These are phyloP conservation scores for Boletus vinaceobasis DNA, from an alignment of 768 basidiomycete species.

Conservation along the genomic window DNA sequence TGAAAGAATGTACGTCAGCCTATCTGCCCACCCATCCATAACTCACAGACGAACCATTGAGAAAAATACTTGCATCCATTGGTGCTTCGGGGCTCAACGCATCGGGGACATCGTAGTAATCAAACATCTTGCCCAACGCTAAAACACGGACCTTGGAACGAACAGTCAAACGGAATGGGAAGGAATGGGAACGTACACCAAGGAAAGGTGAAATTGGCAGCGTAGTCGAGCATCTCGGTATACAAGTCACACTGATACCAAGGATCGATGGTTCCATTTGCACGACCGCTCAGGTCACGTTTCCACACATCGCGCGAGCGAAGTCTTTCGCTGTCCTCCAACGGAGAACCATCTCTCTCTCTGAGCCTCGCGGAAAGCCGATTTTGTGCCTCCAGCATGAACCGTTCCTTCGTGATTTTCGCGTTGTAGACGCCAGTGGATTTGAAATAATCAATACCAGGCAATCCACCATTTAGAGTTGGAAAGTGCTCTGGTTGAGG, in stretches of 20 bases:
- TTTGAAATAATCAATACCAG: too few relatives aligned
- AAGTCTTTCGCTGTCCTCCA: constrained; percentile 17
- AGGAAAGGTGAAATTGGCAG: constrained; percentile 64
- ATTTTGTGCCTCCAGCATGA: constrained; percentile 11
- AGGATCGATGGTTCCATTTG: constrained; percentile 54
- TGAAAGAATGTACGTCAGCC: constrained; percentile 17
- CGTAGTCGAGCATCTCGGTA: constrained; percentile 63
- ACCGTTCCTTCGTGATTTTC: constrained; percentile 6
- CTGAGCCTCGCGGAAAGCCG: constrained; percentile 5
- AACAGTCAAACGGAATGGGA: background rate
- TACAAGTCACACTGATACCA: constrained; percentile 61
- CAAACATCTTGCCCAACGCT: constrained; percentile 30
- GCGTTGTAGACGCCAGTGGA: too few relatives aligned
- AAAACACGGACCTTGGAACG: background rate
- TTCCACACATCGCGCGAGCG: constrained; percentile 32
- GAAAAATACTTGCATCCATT: too few relatives aligned
- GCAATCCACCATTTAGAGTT: too few relatives aligned
- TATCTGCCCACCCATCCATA: constrained; percentile 42
- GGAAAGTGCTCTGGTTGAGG: too few relatives aligned
- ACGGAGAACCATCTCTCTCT: constrained; percentile 13
- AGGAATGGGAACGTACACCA: constrained; percentile 34
- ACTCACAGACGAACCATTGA: too few relatives aligned
- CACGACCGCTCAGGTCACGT: constrained; percentile 44
- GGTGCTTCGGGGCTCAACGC: background rate
- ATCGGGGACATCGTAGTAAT: constrained; percentile 43